Percentiles rank a stretch among this genome's conserved stretches.
Evolutionary conservation across 2,329 filamentous ascomycete species (phyloP).

Genomic region (Alternaria sp.): DNA sequence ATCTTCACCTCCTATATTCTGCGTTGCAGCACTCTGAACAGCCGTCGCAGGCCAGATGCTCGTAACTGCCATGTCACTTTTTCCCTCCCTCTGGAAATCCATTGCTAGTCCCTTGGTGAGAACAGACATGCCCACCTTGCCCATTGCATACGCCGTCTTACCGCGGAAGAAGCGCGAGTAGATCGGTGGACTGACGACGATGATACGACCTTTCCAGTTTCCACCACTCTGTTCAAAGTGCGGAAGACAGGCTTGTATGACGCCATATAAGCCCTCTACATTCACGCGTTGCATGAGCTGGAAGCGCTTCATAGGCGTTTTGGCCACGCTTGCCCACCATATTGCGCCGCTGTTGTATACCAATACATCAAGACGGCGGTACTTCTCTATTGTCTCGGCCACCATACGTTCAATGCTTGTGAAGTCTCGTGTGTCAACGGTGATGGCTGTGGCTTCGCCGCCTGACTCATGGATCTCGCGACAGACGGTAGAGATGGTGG

Average conservation of each 20-base stretch:
- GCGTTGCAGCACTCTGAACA: conserved; percentile 79
- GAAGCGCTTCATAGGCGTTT: conserved; percentile 79
- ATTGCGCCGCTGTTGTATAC: conserved; percentile 88
- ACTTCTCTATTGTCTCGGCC: conserved; percentile 62
- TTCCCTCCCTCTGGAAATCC: conserved; percentile 75
- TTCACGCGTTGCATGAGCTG: conserved; percentile 63
- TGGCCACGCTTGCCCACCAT: conserved; percentile 79
- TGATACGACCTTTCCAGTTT: conserved; percentile 67
- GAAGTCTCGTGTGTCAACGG: conserved; percentile 74
- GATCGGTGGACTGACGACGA: conserved; percentile 84
- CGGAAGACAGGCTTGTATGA: conserved; percentile 73
- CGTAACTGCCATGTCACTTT: conserved; percentile 75
- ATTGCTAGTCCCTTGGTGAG: conserved; percentile 82
- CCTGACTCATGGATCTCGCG: conserved; percentile 74
- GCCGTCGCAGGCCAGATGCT: conserved; percentile 84
- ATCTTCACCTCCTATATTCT: conserved; percentile 56
- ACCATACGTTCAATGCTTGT: conserved; percentile 69
- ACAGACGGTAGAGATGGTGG: conserved; percentile 81
- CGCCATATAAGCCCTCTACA: conserved; percentile 75
- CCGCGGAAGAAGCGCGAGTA: conserved; percentile 86
- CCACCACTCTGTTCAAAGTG: conserved; percentile 64
- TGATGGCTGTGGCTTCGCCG: conserved; percentile 69
- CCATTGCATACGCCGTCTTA: conserved; percentile 83
- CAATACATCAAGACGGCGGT: conserved; percentile 74
- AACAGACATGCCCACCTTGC: conserved; percentile 83